Base-by-base conservation (phyloP, 2,329 filamentous ascomycete genomes). In the Aspergillus calidoustus region DNA sequence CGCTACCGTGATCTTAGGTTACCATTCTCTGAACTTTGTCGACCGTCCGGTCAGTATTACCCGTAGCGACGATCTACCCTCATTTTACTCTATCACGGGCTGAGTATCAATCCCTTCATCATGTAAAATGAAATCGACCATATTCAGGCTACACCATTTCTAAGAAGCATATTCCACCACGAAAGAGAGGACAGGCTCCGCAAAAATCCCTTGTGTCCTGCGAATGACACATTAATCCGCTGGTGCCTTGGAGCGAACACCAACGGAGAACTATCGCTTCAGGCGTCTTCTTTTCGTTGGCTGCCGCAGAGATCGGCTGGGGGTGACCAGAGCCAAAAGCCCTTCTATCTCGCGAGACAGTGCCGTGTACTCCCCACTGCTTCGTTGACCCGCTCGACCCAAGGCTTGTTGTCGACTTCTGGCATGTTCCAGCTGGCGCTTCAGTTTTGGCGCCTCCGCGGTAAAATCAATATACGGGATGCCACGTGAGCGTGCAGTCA, bases 351-450 rank as follows among this genome's bases (percentile, higher is more conserved):
- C 55, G 47, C 34, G 55, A 58, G 55, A 38, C 50, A 58, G 55
- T 44, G 55, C 52, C 34, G 38, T 44, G 23, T 58, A 58, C 55
- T 58, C 47, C 55, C 44, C 47, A 43, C 46, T 51, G 13, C 38
- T 51, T 43, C 34, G 11, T 58, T 52, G 23, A 44, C 47, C 47
- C 19, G 46, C 30, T 51, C 22, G 34, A 58, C 46, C 55, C 22
- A 58, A 50, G 22, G 55, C 55, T 46, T 58, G 47, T 58, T 58
- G 47, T 58, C 31, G 55, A 58, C 55, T 52, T 51, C 31, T 58
- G 41, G 55, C 55, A 51, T 52, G 47, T 58, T 58, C 22, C 30
- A 58, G 55, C 55, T 58, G 55, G 55, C 55, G 34, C 55, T 58
- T 52, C 30, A 57, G 55, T 46, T 57, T 41, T 50, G 55, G 55